Evolutionary conservation across 805 yeast genomes (phyloP).

Genomic region (Ogataea pini): DNA sequence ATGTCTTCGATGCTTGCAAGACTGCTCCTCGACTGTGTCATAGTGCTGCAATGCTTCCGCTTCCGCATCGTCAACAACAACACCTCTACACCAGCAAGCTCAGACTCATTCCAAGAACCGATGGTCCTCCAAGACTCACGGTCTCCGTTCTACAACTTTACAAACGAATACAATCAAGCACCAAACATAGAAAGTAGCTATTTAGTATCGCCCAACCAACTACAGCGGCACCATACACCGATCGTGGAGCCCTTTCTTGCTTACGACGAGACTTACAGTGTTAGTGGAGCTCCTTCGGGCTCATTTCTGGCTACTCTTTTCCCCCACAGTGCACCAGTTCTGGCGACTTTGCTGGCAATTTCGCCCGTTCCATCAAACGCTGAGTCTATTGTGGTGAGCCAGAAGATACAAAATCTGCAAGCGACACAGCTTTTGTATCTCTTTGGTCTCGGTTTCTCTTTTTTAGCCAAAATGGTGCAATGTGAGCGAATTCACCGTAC

Average conservation of each 20-base stretch:
- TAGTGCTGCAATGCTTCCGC: not conserved
- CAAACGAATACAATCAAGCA: slow-evolving; percentile 2
- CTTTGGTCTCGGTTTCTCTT: not conserved
- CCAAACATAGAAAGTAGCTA: slow-evolving; percentile 4
- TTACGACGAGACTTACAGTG: not conserved
- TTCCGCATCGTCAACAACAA: not conserved
- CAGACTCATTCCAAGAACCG: not conserved
- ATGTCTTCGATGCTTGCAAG: not conserved
- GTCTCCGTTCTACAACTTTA: slow-evolving; percentile 1
- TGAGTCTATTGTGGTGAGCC: slow-evolving; percentile 4
- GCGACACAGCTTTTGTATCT: not conserved
- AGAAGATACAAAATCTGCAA: not conserved
- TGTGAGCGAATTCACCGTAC: not conserved
- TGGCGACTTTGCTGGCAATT: slow-evolving; percentile 34
- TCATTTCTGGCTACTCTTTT: not conserved
- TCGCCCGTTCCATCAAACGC: slow-evolving; percentile 32
- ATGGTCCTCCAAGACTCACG: not conserved
- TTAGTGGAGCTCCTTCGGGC: not conserved
- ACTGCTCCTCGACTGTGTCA: not conserved
- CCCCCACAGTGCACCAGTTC: slow-evolving; percentile 29
- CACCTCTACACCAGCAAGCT: not conserved
- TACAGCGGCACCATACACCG: slow-evolving; percentile 1
- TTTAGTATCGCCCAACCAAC: slow-evolving; percentile 11
- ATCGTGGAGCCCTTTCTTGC: not conserved
- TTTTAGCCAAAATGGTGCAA: slow-evolving; percentile 1